Evolutionary conservation across 2,329 filamentous ascomycete genomes (phyloP).

Genomic region (Gaeumannomyces tritici): DNA sequence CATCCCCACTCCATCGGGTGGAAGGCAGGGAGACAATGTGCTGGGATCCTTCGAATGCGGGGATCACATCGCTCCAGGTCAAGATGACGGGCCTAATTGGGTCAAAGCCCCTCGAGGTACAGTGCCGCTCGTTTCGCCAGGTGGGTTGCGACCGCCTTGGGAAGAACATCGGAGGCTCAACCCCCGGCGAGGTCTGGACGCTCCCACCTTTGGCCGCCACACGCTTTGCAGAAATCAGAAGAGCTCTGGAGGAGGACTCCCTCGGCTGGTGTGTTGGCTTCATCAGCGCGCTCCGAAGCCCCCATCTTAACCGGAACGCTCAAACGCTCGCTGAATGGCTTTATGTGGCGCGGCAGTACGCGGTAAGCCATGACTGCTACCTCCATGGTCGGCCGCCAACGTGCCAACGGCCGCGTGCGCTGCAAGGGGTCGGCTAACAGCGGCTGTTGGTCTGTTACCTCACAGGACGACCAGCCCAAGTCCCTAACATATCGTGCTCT

Average conservation of each 20-base stretch:
- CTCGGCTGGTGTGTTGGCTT: neutral
- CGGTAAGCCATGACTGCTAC: neutral
- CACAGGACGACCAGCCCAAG: neutral
- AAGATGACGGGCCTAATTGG: neutral
- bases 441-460: too few species aligned
- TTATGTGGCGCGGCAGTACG: neutral
- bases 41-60: neutral
- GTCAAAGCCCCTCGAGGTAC: neutral
- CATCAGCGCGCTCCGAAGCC: neutral
- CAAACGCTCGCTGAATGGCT: neutral
- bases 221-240: neutral
- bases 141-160: neutral
- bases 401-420: too few species aligned
- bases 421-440: too few species aligned
- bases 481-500: neutral
- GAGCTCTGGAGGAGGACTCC: neutral
- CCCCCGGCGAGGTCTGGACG: neutral
- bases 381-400: too few species aligned
- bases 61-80: neutral
- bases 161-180: neutral
- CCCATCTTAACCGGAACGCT: neutral
- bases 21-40: neutral
- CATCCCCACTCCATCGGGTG: neutral
- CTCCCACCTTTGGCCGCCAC: neutral
- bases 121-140: neutral